Conservation (phyloP, 805 yeast genomes). For the Wickerhamia fluorescens region DNA sequence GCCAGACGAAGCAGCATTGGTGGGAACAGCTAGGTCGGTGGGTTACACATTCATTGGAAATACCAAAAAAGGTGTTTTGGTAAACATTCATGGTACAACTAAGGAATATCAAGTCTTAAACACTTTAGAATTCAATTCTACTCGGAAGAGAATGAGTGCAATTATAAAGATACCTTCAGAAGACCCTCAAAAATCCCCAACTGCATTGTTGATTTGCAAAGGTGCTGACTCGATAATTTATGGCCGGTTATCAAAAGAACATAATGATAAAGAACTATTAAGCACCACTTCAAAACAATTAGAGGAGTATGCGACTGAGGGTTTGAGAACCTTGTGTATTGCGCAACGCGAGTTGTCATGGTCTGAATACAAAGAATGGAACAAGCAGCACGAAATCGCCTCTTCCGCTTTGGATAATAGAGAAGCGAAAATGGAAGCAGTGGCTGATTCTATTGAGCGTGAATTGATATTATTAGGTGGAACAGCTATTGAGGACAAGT, state of each 20-base stretch:
- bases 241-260: conserved; percentile 45
- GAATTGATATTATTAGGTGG: conserved; percentile 60
- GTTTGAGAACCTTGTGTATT: conserved; percentile 74
- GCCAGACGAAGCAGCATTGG: conserved; percentile 84
- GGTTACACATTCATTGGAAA: conserved; percentile 63
- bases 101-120: conserved; percentile 69
- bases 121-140: conserved; percentile 71
- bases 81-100: conserved; percentile 62
- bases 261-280: conserved; percentile 42
- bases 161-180: conserved; percentile 59
- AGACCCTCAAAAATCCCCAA: conserved; percentile 23
- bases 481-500: conserved; percentile 74
- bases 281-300: conserved; percentile 64
- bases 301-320: conserved; percentile 77
- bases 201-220: conserved; percentile 65
- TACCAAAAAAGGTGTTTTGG: conserved; percentile 60
- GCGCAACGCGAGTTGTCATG: conserved; percentile 63
- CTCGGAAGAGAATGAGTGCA: conserved; percentile 85
- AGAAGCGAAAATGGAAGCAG: conserved; percentile 66
- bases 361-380: conserved; percentile 60
- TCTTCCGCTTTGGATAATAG: conserved; percentile 56
- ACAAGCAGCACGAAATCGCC: conserved; percentile 53
- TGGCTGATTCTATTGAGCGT: conserved; percentile 64
- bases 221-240: conserved; percentile 83
- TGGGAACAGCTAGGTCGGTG: conserved; percentile 71